Percentiles rank a stretch among this genome's conserved stretches.
Conservation (phyloP, 2,329 filamentous ascomycete genomes). For the Apiospora saccharicola region DNA sequence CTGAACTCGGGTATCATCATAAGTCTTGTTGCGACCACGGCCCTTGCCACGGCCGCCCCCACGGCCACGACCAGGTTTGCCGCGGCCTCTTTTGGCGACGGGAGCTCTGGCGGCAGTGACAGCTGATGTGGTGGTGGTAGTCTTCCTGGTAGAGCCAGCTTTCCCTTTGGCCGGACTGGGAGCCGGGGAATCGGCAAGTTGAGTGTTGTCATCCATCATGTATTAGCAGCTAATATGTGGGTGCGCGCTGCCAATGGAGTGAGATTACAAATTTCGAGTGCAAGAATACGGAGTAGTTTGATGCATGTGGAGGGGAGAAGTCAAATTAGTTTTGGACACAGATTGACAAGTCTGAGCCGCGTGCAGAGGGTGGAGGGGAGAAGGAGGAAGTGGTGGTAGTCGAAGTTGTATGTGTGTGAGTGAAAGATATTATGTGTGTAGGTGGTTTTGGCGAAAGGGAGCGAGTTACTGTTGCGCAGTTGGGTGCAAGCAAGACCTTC, state of each 20-base stretch:
- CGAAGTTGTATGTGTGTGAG: neutral
- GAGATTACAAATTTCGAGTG: constrained; percentile 25
- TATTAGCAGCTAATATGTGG: constrained; percentile 34
- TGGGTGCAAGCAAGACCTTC: constrained; percentile 15
- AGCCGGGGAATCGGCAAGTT: constrained; percentile 39
- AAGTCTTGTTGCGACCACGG: constrained; percentile 61
- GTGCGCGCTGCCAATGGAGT: constrained; percentile 28
- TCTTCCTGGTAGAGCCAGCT: constrained; percentile 34
- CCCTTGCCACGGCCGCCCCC: constrained; percentile 45
- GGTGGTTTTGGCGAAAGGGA: constrained; percentile 26
- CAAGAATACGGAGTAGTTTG: constrained; percentile 21
- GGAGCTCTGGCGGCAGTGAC: constrained; percentile 32
- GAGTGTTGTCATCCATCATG: constrained; percentile 40
- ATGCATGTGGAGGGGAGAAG: constrained; percentile 18
- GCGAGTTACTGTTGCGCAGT: constrained; percentile 26
- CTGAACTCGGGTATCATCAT: constrained; percentile 61
- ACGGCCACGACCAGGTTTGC: constrained; percentile 36
- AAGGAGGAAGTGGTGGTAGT: constrained; percentile 6
- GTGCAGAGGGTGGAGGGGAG: constrained; percentile 8
- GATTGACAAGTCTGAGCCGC: constrained; percentile 11
- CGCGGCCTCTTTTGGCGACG: constrained; percentile 35
- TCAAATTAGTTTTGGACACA: constrained; percentile 14
- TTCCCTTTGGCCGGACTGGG: constrained; percentile 41
- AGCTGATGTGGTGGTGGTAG: neutral
- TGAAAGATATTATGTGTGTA: constrained; percentile 25